Evolutionary conservation across 805 yeast genomes (phyloP), one percentile per base, ranked within the genome.

Genomic region (Yarrowia divulgata): DNA sequence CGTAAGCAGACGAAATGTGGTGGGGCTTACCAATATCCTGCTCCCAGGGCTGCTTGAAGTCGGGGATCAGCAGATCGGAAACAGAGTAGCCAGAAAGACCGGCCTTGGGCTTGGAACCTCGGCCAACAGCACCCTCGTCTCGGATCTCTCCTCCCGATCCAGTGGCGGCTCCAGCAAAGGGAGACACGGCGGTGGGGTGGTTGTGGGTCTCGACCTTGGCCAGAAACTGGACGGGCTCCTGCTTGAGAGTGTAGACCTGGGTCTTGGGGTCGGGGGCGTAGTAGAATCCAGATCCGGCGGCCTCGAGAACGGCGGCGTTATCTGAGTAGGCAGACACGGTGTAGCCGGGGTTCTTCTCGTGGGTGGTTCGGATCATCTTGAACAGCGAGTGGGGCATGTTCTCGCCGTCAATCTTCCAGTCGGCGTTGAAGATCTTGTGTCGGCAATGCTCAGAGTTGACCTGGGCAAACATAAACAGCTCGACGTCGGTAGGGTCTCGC

Each of bases 91-190:
- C 99, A 50, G 97, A 84, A 71, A 95, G 83, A 69, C 99, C 99
- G 77, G 98, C 97, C 81, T 95, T 94, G 54, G 98, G 87, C 79
- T 92, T 92, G 34, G 98, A 94, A 57, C 99, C 99, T 79, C 98
- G 88, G 72, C 99, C 99, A 34, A 95, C 97, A 39, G 99, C 99
- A 81, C 98, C 99, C 82, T 95, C 99, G 80, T 95, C 99, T 85
- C 99, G 91, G 76, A 95, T 95, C 81, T 95, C 99, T 83, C 99
- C 99, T 79, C 99, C 99, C 12, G 98, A 93, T 72, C 99, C 99
- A 14, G 99, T 95, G 52, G 99, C 97, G 40, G 99, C 99, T 79
- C 99, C 99, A 3, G 99, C 93, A 81, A 92, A 95, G 49, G 99
- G 99, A 32, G 98, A 94, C 6, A 95, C 98, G 0, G 99, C 99